Evolutionary conservation across 495 filamentous ascomycete species (phyloP).

Genomic region (Trichoderma virens): DNA sequence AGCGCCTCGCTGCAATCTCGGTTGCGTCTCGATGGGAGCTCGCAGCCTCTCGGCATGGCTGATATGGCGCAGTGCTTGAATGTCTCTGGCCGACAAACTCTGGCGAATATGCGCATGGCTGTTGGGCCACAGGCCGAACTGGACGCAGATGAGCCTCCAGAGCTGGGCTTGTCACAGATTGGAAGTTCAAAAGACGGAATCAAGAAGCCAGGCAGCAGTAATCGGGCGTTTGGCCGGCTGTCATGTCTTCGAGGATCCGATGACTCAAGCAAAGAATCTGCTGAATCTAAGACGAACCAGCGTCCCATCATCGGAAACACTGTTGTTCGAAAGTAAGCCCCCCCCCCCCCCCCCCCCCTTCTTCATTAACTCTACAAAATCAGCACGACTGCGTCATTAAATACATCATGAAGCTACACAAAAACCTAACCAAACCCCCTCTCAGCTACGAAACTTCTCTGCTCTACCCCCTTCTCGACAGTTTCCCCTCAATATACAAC

Average conservation of each 20-base stretch:
- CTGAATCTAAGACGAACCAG: background rate
- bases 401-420: too few species aligned
- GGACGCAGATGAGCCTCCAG: background rate
- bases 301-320: constrained; percentile 4
- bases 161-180: background rate
- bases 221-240: constrained; percentile 3
- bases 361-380: constrained; percentile 8
- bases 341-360: background rate
- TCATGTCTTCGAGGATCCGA: background rate
- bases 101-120: constrained; percentile 52
- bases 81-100: constrained; percentile 68
- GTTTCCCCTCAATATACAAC: constrained; percentile 62
- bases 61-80: constrained; percentile 66
- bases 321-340: constrained; percentile 1
- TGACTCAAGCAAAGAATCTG: background rate
- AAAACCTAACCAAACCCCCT: background rate
- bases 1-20: constrained; percentile 71
- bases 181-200: background rate
- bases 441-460: constrained; percentile 44
- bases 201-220: background rate
- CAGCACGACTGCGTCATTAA: background rate
- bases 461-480: constrained; percentile 70
- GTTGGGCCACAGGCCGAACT: background rate
- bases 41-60: constrained; percentile 41
- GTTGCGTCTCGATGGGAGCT: constrained; percentile 44